phyloP scores from a whole-genome alignment of 2,329 filamentous ascomycete genomes.

The Fusarium sarcochroum region DNA sequence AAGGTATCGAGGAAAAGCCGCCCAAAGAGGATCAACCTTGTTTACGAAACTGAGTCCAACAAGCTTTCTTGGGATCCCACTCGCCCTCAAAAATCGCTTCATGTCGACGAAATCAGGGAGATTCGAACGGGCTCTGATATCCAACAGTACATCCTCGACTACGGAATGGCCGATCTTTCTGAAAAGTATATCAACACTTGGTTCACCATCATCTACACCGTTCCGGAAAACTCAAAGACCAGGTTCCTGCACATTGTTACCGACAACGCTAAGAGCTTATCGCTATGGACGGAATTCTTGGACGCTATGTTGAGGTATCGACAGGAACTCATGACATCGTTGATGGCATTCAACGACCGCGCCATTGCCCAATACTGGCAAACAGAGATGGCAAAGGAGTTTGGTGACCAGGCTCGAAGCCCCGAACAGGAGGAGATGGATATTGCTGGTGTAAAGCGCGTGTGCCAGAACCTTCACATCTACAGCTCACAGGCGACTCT shows the following conservation, averaged over 20 bases:
- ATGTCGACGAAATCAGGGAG: slow-evolving; percentile 95
- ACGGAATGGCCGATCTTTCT: slow-evolving; percentile 72
- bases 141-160: slow-evolving; percentile 89
- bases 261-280: slow-evolving; percentile 77
- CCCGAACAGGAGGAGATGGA: slow-evolving; percentile 79
- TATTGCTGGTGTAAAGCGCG: slow-evolving; percentile 81
- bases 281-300: slow-evolving; percentile 86
- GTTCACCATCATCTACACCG: slow-evolving; percentile 91
- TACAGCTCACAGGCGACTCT: slow-evolving; percentile 85
- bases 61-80: slow-evolving; percentile 90
- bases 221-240: slow-evolving; percentile 82
- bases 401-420: slow-evolving; percentile 64
- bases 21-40: slow-evolving; percentile 77
- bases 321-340: slow-evolving; percentile 89
- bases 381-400: slow-evolving; percentile 82
- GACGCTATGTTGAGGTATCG: slow-evolving; percentile 88
- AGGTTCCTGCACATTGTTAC: slow-evolving; percentile 93
- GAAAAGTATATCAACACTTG: slow-evolving; percentile 72
- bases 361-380: slow-evolving; percentile 89
- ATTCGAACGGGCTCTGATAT: slow-evolving; percentile 88
- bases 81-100: slow-evolving; percentile 85
- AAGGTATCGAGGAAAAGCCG: slow-evolving; percentile 87
- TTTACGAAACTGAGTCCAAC: slow-evolving; percentile 85
- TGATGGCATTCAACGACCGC: slow-evolving; percentile 87
- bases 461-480: slow-evolving; percentile 93